Base-by-base conservation (phyloP, 2,329 filamentous ascomycete genomes). In the Botrytis tulipae region DNA sequence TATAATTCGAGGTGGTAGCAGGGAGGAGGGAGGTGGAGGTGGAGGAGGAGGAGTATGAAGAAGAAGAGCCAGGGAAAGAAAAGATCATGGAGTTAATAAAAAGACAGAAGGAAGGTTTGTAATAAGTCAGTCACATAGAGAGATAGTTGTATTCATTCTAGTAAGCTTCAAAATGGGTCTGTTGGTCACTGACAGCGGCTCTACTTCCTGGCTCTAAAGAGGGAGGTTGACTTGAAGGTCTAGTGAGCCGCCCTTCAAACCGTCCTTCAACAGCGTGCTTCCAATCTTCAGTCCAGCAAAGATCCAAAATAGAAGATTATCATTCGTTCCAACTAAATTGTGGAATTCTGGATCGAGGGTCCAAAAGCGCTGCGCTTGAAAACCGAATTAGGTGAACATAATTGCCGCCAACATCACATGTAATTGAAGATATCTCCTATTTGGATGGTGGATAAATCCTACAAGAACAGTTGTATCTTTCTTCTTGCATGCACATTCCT, bases 121-220 rank as follows among this genome's bases (percentile, higher is more conserved):
- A 54, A 54, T 54, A 54, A 29, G n/a, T 29, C 51, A 42, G 37
- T 59, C 48, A 70, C 51, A 57, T 44, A n/a, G 40, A 25, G n/a
- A 69, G 46, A 57, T 29, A 29, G 32, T 54, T 65, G 32, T 3
- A 37, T 69, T 22, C 46, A 40, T 48, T n/a, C 22, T 42, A 42
- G 32, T 40, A 54, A 54, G n/a, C n/a, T 40, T 54, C 35, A 12
- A 32, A 40, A 51, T 37, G 32, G 29, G 65, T n/a, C 44, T 70
- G 70, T 65, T 71, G 65, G 65, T 67, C n/a, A 59, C 20, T 48
- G 61, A 67, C 61, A 67, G 62, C 70, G 70, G 61, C 51, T 70
- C 67, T 59, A 29, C 48, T 35, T 48, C 40, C 29, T 20, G 51
- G 40, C 57, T 61, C 32, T 61, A 32, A 20, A 25, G 32, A 59